Evolutionary conservation across 768 basidiomycete species (phyloP).

Genomic region (Agrocybe chaxingu): DNA sequence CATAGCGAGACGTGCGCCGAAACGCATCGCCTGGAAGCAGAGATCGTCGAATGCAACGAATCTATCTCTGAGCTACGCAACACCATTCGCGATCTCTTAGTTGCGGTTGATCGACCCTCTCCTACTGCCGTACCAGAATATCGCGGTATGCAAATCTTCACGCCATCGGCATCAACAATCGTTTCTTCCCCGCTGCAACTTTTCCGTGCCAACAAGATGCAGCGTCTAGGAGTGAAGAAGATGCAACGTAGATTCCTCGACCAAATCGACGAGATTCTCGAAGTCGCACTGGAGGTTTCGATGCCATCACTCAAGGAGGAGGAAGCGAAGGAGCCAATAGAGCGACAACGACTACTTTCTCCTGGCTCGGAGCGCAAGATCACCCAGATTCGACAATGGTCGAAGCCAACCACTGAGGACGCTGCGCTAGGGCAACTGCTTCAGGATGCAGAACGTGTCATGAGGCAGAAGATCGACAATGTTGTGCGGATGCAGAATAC

Average conservation of each 20-base stretch:
- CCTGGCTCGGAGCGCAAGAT: constrained; percentile 88
- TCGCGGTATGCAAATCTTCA: constrained; percentile 82
- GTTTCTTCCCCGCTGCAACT: constrained; percentile 75
- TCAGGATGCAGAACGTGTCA: constrained; percentile 84
- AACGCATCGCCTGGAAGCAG: constrained; percentile 92
- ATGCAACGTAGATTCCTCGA: constrained; percentile 79
- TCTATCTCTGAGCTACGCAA: constrained; percentile 82
- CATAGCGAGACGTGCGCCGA: constrained; percentile 99
- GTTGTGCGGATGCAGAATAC: constrained; percentile 97
- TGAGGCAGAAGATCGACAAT: constrained; percentile 92
- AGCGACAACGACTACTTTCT: constrained; percentile 86
- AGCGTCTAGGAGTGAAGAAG: constrained; percentile 76
- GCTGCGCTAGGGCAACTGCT: constrained; percentile 77
- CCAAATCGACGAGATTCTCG: constrained; percentile 83
- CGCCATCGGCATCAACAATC: constrained; percentile 67
- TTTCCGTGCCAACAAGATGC: constrained; percentile 76
- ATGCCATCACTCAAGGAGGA: constrained; percentile 91
- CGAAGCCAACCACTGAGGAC: constrained; percentile 82
- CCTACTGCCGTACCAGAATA: constrained; percentile 73
- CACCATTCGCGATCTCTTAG: constrained; percentile 75
- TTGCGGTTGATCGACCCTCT: constrained; percentile 73
- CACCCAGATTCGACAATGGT: constrained; percentile 81
- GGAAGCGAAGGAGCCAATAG: constrained; percentile 86
- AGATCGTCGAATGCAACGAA: constrained; percentile 93
- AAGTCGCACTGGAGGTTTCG: constrained; percentile 75